A percentile compares a stretch with the other conserved stretches of the same genome.
These are phyloP conservation scores for Citrus trifoliata DNA, from an alignment of 345 rosid genomes.

Conservation along the genomic window DNA sequence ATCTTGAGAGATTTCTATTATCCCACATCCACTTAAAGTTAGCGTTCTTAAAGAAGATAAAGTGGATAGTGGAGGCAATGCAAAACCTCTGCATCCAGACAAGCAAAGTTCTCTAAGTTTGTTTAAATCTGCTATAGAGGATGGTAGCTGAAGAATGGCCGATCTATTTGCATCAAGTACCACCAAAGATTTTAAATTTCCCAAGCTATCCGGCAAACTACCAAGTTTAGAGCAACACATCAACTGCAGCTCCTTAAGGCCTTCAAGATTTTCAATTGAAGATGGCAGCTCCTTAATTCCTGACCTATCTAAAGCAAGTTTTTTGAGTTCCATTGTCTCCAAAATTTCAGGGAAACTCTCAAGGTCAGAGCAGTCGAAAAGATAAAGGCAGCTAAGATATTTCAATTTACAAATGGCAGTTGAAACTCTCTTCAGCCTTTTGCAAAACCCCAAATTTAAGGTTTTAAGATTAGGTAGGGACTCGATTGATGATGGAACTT, in stretches of 20 bases:
- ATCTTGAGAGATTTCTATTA: not conserved
- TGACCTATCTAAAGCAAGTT: not conserved
- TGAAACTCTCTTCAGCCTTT: not conserved
- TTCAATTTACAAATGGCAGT: not conserved
- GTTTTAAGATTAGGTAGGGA: not conserved
- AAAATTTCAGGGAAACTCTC: not conserved
- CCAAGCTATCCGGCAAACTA: not conserved
- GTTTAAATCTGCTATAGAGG: not conserved
- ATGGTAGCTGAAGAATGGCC: not conserved
- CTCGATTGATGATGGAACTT: constrained; percentile 2
- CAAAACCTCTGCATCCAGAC: not conserved
- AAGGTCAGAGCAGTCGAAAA: not conserved
- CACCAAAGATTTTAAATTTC: not conserved
- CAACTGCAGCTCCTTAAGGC: not conserved
- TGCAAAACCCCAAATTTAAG: not conserved
- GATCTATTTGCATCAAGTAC: not conserved
- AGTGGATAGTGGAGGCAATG: no score
- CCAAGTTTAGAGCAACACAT: not conserved
- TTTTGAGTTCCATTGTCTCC: not conserved
- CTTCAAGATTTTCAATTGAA: not conserved
- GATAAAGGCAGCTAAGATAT: not conserved
- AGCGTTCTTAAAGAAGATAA: not conserved
- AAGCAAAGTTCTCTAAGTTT: not conserved
- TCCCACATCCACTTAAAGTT: not conserved
- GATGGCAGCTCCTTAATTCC: not conserved